Evolutionary conservation across 2,329 filamentous ascomycete genomes (phyloP).

Genomic region (Penicillium brasilianum): DNA sequence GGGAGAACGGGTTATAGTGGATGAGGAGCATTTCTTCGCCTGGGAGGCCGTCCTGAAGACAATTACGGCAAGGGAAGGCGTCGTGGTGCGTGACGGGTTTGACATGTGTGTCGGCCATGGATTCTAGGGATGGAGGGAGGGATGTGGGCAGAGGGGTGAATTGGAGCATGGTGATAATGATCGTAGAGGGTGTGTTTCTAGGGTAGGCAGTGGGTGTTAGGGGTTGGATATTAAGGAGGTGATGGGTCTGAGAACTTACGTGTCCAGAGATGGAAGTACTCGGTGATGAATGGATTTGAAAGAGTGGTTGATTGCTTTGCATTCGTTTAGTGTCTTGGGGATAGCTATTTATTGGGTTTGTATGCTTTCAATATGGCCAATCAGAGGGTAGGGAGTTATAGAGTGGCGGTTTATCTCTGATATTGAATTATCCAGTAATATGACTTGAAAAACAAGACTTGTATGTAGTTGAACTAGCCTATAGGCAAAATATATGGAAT

Average conservation of each 20-base stretch:
- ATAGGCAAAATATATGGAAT: not conserved
- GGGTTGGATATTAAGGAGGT: not conserved
- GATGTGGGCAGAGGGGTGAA: conserved; percentile 18
- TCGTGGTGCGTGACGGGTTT: not conserved
- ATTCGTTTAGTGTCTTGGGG: not conserved
- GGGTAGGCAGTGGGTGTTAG: not conserved
- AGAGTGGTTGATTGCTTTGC: not conserved
- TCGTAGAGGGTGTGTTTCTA: not conserved
- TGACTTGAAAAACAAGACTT: too few species aligned
- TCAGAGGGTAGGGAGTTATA: not conserved
- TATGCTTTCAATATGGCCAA: conserved; percentile 10
- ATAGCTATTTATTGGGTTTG: not conserved
- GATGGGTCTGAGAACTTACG: not conserved
- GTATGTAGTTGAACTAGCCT: not conserved
- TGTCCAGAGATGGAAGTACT: not conserved
- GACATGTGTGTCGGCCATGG: not conserved
- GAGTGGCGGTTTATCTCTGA: not conserved
- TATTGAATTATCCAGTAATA: conserved; percentile 1
- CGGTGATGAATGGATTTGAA: not conserved
- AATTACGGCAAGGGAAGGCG: conserved; percentile 5
- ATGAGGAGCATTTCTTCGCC: conserved; percentile 12
- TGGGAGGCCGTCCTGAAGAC: not conserved
- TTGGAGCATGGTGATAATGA: conserved; percentile 5
- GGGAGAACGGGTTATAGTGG: conserved; percentile 8
- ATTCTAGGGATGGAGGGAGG: not conserved